These are phyloP conservation scores for Botryotinia narcissicola DNA, from an alignment of 2,329 filamentous ascomycete species.

Conservation along the genomic window DNA sequence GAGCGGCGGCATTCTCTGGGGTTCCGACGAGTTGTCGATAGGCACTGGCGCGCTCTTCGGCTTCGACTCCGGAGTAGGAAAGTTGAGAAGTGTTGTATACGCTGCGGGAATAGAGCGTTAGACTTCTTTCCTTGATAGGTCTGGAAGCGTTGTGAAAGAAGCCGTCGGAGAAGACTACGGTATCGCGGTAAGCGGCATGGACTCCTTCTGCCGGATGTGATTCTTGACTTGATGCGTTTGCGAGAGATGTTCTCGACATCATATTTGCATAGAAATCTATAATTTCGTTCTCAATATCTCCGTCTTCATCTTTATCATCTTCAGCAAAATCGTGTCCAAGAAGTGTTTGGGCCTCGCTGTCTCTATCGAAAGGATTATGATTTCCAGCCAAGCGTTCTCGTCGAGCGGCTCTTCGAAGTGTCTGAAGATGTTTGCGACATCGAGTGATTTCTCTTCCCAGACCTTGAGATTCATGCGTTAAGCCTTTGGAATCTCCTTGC, in stretches of 20 bases:
- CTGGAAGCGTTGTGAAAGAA: background rate
- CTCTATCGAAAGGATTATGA: background rate
- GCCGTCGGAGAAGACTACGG: background rate
- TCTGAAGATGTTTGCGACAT: slow-evolving; percentile 39
- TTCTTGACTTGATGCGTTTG: background rate
- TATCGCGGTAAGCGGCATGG: slow-evolving; percentile 24
- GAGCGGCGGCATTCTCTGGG: background rate
- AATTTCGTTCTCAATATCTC: slow-evolving; percentile 27
- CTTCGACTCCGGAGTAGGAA: background rate
- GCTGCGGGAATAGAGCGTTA: background rate
- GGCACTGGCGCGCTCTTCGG: background rate
- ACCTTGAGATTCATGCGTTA: slow-evolving; percentile 17
- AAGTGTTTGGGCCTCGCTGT: slow-evolving; percentile 37
- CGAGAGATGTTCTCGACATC: slow-evolving; percentile 18
- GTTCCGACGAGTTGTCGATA: background rate
- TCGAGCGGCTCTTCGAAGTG: slow-evolving; percentile 44
- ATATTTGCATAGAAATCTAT: slow-evolving; percentile 28
- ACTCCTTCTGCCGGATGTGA: slow-evolving; percentile 13
- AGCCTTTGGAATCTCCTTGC: background rate
- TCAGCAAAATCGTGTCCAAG: slow-evolving; percentile 28
- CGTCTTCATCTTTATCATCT: slow-evolving; percentile 13
- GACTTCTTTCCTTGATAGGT: background rate
- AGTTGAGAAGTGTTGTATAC: background rate
- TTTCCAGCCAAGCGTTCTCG: background rate
- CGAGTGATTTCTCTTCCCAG: slow-evolving; percentile 25